A percentile compares a stretch with the other conserved stretches of the same genome.
Evolutionary conservation across 1,139 yeast species (phyloP).

Genomic region (Hemisphaericaspora subhashii): DNA sequence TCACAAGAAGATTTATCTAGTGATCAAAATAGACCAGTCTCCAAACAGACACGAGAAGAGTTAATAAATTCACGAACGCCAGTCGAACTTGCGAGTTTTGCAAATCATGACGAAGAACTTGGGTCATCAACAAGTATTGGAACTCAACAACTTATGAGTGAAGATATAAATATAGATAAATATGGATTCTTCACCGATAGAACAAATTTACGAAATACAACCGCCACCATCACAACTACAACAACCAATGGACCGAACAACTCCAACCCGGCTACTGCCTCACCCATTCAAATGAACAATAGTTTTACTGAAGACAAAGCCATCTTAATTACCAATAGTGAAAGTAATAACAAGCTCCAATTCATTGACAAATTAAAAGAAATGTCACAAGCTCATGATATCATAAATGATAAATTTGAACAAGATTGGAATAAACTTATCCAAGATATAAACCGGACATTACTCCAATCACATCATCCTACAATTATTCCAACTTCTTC

Average conservation of each 20-base stretch:
- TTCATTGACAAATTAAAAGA: conserved; percentile 29
- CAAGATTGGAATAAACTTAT: conserved; percentile 38
- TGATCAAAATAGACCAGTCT: background rate
- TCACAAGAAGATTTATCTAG: conserved; percentile 18
- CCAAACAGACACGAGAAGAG: background rate
- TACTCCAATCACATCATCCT: conserved; percentile 5
- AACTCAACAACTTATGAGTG: background rate
- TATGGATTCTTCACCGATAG: conserved; percentile 48
- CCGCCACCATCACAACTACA: conserved; percentile 4
- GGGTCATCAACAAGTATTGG: background rate
- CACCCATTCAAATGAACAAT: background rate
- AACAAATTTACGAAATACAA: conserved; percentile 6
- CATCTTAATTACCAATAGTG: conserved; percentile 9
- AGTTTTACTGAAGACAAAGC: conserved; percentile 4
- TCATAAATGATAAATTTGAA: conserved; percentile 26
- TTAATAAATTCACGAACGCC: conserved; percentile 27
- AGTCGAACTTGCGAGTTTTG: conserved; percentile 40
- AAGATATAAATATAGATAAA: conserved; percentile 40
- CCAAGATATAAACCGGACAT: conserved; percentile 26
- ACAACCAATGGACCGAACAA: background rate
- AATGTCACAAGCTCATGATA: conserved; percentile 37
- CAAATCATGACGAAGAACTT: background rate
- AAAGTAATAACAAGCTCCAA: conserved; percentile 5
- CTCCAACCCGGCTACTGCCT: background rate
- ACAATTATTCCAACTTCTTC: background rate